Percentiles rank a stretch among this genome's conserved stretches.
Evolutionary conservation across 768 basidiomycete genomes (phyloP).

Genomic region (Podaxis sp.): DNA sequence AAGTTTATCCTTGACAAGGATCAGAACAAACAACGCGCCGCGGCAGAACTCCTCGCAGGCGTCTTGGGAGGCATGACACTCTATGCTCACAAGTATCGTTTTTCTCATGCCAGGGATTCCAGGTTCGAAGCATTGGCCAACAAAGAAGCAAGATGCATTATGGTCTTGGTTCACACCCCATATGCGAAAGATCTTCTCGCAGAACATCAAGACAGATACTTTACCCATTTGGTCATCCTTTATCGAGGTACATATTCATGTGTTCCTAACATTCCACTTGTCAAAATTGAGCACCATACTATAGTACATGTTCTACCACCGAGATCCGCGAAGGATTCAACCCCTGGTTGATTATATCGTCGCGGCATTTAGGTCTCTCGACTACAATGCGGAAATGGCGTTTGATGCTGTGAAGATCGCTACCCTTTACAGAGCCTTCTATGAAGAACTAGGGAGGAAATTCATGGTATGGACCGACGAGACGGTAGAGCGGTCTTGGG

Average conservation of each 20-base stretch:
- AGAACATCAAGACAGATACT: constrained; percentile 81
- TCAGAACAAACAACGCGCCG: constrained; percentile 85
- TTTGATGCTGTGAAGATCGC: constrained; percentile 76
- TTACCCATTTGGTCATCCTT: constrained; percentile 78
- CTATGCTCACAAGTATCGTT: background rate
- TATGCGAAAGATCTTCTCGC: constrained; percentile 63
- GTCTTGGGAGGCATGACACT: constrained; percentile 52
- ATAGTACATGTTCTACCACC: constrained; percentile 74
- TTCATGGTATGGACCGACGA: constrained; percentile 78
- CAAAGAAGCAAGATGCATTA: constrained; percentile 59
- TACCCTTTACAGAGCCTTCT: constrained; percentile 67
- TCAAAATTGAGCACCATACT: constrained; percentile 11
- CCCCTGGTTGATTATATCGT: constrained; percentile 77
- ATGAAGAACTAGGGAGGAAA: constrained; percentile 76
- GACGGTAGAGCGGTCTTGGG: constrained; percentile 67
- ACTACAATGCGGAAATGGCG: constrained; percentile 81
- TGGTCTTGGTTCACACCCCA: constrained; percentile 82
- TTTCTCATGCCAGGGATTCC: constrained; percentile 19
- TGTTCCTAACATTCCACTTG: background rate
- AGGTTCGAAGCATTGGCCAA: constrained; percentile 89
- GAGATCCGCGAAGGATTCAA: constrained; percentile 82
- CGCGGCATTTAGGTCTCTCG: constrained; percentile 59
- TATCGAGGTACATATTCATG: constrained; percentile 52
- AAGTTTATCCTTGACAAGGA: constrained; percentile 66
- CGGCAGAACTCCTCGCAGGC: constrained; percentile 81